Percentiles rank a stretch among this genome's conserved stretches.
phyloP scores from a whole-genome alignment of 176 grass and related monocot species.

The Hordeum vulgare region DNA sequence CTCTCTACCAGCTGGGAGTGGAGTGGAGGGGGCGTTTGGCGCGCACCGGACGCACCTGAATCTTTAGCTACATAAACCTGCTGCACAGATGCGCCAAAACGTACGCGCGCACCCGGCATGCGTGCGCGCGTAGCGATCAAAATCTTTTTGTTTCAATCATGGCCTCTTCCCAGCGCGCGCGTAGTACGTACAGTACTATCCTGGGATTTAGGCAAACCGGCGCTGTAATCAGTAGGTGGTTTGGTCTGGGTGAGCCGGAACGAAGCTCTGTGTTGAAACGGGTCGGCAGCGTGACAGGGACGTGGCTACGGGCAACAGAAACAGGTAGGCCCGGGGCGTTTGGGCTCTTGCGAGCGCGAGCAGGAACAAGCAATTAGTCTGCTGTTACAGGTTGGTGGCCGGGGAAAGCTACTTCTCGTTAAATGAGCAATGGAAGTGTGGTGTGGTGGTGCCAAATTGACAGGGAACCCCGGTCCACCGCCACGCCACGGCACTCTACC shows the following conservation, averaged over 20 bases:
- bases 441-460: background rate
- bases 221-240: background rate
- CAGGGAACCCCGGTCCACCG: background rate
- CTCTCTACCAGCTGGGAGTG: background rate
- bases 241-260: no score
- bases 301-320: background rate
- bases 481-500: background rate
- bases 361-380: background rate
- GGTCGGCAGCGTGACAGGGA: constrained; percentile 10
- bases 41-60: background rate
- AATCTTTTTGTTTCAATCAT: background rate
- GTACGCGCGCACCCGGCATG: background rate
- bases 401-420: background rate
- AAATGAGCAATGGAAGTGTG: background rate
- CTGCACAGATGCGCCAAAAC: background rate
- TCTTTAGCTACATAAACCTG: background rate
- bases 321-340: constrained; percentile 14
- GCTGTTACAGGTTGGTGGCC: constrained; percentile 9
- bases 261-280: background rate
- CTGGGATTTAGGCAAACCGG: background rate
- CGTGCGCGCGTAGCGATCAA: background rate
- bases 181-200: no score
- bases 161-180: no score
- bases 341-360: constrained; percentile 9
- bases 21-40: background rate